Evolutionary conservation across 495 filamentous ascomycete species (phyloP).

Genomic region (Penicillium angulare): DNA sequence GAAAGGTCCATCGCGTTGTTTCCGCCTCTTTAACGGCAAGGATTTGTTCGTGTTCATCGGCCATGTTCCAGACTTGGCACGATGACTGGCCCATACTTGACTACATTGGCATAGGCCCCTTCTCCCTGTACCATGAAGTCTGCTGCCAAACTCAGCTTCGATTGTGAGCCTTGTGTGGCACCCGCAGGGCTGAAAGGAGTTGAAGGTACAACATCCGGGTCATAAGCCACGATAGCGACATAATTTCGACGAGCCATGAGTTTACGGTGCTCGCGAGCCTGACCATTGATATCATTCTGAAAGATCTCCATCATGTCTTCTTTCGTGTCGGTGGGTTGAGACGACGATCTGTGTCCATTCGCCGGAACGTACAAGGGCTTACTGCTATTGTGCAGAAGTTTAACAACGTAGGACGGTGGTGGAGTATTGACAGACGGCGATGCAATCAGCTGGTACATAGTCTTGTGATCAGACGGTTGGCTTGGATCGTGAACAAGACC

Average conservation of each 20-base stretch:
- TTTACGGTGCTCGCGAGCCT: conserved; percentile 75
- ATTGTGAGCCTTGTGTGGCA: conserved; percentile 32
- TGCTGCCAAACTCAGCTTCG: conserved; percentile 83
- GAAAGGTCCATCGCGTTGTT: not conserved
- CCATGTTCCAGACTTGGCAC: conserved; percentile 91
- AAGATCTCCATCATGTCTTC: conserved; percentile 99
- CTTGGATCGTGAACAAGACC: conserved; percentile 92
- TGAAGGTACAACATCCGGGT: conserved; percentile 71
- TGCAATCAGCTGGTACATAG: conserved; percentile 97
- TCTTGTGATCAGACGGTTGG: conserved; percentile 91
- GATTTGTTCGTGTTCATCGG: conserved; percentile 14
- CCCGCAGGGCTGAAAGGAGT: conserved; percentile 41
- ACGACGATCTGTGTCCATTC: conserved; percentile 78
- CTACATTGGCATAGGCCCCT: conserved; percentile 69
- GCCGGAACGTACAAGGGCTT: conserved; percentile 85
- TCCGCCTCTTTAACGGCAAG: not conserved
- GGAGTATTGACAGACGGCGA: conserved; percentile 89
- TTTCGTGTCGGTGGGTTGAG: conserved; percentile 73
- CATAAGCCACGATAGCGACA: conserved; percentile 89
- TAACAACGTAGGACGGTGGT: conserved; percentile 77
- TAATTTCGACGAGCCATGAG: conserved; percentile 94
- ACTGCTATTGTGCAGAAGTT: conserved; percentile 82
- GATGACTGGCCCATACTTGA: conserved; percentile 96
- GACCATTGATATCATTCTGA: conserved; percentile 80
- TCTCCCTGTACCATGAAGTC: conserved; percentile 98